Evolutionary conservation across 2,329 filamentous ascomycete species (phyloP), one percentile per base, ranked within the genome.

Genomic region (Plenodomus tracheiphilus): DNA sequence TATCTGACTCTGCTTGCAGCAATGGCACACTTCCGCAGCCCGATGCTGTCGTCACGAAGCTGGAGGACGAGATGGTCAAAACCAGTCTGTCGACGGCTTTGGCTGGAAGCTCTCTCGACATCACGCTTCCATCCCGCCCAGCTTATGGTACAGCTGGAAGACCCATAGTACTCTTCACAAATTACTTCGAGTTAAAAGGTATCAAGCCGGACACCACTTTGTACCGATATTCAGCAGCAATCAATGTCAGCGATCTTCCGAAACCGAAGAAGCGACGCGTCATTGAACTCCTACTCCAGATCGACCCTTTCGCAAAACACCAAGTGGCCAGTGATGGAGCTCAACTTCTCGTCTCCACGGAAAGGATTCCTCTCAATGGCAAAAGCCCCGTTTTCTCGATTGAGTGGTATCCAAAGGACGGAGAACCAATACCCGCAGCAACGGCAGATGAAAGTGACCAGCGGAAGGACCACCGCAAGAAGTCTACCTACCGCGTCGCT

Each of bases 241-340:
- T 69, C 71, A 13, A 54, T 76, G 35, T 69, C 59, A 8, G 69
- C 64, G 9, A 70, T 51, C 49, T 51, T 5, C 66, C 56, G 2
- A 76, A 75, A 43, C 72, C 72, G 28, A 81, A 78, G 63, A 77
- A 72, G 30, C 73, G 74, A 36, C 75, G 76, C 4, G 68, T 83
- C 4, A 69, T 84, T 15, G 66, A 78, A 15, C 59, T 79, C 18
- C 57, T 85, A 1, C 41, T 77, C 7, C 43, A 62, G n/a, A 51
- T 62, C 2, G 46, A 58, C 0, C 63, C 65, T 0, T 74, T 77
- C 41, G 17, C 61, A 7, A 59, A 45, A 5, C 49, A 68, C 0
- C 39, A 56, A 1, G 52, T 62, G 36, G 75, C 74, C 0, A 76
- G 71, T 2, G 76, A 78, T 51, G 75, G 71, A 53, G 61, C 66